Conservation (phyloP, 164 flowering plant genomes). For the Tinospora cordifolia region DNA sequence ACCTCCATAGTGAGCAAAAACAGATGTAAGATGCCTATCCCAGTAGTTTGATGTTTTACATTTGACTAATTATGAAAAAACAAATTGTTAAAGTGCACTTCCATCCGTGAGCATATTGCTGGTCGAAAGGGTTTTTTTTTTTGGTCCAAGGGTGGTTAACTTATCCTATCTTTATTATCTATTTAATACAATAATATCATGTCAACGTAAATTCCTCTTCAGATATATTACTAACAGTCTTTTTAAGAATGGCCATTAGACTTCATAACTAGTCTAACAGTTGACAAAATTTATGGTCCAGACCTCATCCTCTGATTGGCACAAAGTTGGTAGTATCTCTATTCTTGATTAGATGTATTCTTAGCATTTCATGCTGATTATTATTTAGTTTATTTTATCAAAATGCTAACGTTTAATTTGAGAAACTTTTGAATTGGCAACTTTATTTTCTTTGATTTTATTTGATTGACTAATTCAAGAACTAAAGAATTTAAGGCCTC, state of each 20-base stretch:
- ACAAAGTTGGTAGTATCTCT: background rate
- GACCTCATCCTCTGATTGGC: background rate
- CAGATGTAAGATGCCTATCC: slow-evolving; percentile 57
- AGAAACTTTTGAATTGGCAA: background rate
- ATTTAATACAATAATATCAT: too few relatives aligned
- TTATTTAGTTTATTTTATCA: background rate
- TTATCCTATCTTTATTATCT: too few relatives aligned
- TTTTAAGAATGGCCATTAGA: too few relatives aligned
- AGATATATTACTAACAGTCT: too few relatives aligned
- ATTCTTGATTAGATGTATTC: background rate
- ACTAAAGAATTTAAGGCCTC: slow-evolving; percentile 86
- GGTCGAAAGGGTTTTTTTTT: too few relatives aligned
- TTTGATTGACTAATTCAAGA: slow-evolving; percentile 42
- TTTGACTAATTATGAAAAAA: background rate
- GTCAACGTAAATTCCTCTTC: too few relatives aligned
- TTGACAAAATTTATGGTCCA: background rate
- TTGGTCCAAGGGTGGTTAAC: too few relatives aligned
- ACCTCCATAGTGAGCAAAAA: slow-evolving; percentile 81
- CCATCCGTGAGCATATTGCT: too few relatives aligned
- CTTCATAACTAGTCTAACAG: background rate
- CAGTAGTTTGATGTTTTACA: background rate
- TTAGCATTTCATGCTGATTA: background rate
- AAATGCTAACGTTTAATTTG: background rate
- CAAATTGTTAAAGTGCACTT: too few relatives aligned
- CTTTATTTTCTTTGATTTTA: background rate